Conservation (phyloP, 2,329 filamentous ascomycete genomes). For the Clonostachys rosea region DNA sequence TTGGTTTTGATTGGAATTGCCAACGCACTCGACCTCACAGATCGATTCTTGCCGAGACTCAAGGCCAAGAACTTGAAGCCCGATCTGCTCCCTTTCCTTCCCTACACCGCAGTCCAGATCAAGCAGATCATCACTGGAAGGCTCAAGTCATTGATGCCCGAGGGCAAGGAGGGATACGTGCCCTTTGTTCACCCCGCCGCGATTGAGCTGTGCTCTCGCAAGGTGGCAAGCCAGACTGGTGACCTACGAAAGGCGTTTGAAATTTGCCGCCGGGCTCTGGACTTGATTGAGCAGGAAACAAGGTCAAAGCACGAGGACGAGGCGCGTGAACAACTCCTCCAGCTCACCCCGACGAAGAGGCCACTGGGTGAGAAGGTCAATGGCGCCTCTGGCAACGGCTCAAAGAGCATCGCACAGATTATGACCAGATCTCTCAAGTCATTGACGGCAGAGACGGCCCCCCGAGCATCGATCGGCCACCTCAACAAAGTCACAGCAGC, state of each 20-base stretch:
- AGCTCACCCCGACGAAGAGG: constrained; percentile 66
- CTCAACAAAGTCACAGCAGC: constrained; percentile 87
- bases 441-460: constrained; percentile 74
- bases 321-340: constrained; percentile 48
- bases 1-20: constrained; percentile 89
- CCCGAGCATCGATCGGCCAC: constrained; percentile 83
- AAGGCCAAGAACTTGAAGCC: constrained; percentile 92
- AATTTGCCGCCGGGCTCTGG: constrained; percentile 83
- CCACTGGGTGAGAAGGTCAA: constrained; percentile 81
- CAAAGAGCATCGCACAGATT: constrained; percentile 38
- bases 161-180: constrained; percentile 54
- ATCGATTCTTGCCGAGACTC: constrained; percentile 87
- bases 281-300: constrained; percentile 83
- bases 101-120: constrained; percentile 85
- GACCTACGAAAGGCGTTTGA: constrained; percentile 95
- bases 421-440: constrained; percentile 50
- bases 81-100: constrained; percentile 83
- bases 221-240: constrained; percentile 89
- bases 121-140: constrained; percentile 81
- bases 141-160: constrained; percentile 68
- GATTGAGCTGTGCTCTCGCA: constrained; percentile 89
- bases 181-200: constrained; percentile 93
- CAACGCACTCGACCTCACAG: constrained; percentile 92
- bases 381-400: constrained; percentile 33
- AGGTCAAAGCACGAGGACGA: constrained; percentile 66